Conservation (phyloP, 2,329 filamentous ascomycete species). For the Colletotrichum sp. region DNA sequence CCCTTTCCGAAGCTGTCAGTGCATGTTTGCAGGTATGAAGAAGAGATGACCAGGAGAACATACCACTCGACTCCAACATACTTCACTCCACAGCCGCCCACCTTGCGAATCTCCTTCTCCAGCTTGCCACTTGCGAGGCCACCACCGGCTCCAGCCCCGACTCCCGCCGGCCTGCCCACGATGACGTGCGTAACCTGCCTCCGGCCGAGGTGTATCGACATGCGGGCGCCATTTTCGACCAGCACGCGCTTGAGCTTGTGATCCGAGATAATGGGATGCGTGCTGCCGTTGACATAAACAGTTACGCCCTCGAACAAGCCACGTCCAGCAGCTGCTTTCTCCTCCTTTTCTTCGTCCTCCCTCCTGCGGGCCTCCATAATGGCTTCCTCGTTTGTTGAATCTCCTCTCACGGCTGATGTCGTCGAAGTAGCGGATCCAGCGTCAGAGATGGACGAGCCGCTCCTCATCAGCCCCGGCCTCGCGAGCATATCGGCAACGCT, state of each 20-base stretch:
- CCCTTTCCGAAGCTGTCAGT: slow-evolving; percentile 51
- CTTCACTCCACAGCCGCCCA: slow-evolving; percentile 74
- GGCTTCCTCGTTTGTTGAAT: slow-evolving; percentile 28
- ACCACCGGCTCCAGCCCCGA: slow-evolving; percentile 67
- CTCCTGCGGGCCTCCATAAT: slow-evolving; percentile 37
- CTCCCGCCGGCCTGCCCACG: slow-evolving; percentile 64
- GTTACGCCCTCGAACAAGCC: slow-evolving; percentile 73
- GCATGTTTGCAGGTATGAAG: not conserved
- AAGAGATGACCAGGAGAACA: slow-evolving; percentile 29
- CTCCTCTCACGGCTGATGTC: not conserved
- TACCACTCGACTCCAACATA: slow-evolving; percentile 85
- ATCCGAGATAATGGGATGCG: slow-evolving; percentile 80
- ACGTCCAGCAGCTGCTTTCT: slow-evolving; percentile 25
- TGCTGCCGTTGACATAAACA: slow-evolving; percentile 89
- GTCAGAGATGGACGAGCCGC: slow-evolving; percentile 15
- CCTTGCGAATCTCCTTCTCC: slow-evolving; percentile 76
- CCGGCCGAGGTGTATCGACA: slow-evolving; percentile 74
- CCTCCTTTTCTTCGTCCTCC: slow-evolving; percentile 57
- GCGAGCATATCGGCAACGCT: slow-evolving; percentile 62
- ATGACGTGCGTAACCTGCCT: slow-evolving; percentile 86
- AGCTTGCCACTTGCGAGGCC: slow-evolving; percentile 80
- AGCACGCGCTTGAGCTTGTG: slow-evolving; percentile 84
- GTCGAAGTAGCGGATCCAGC: not conserved
- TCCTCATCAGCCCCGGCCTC: slow-evolving; percentile 48
- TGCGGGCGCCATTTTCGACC: slow-evolving; percentile 72